A percentile compares a stretch with the other conserved stretches of the same genome.
Conservation (phyloP, 2,329 filamentous ascomycete species). For the Ceratocystis cubensis region DNA sequence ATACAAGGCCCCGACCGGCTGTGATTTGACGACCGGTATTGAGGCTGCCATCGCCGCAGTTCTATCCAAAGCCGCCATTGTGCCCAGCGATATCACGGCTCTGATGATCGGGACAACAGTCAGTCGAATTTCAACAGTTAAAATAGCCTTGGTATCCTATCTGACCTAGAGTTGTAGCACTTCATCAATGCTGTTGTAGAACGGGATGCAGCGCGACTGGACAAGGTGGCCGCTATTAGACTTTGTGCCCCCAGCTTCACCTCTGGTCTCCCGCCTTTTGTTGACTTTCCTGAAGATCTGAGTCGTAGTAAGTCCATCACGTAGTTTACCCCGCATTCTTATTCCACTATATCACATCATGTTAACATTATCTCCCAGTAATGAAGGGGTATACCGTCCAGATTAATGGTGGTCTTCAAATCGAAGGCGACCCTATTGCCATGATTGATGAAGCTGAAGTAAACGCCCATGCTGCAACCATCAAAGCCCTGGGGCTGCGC, state of each 20-base stretch:
- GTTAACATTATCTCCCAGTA: constrained; percentile 7
- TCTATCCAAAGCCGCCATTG: constrained; percentile 3
- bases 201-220: constrained; percentile 36
- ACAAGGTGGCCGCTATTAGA: constrained; percentile 41
- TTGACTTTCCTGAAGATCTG: constrained; percentile 42
- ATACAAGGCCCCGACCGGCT: constrained; percentile 38
- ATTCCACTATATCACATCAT: too few relatives aligned
- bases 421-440: constrained; percentile 23
- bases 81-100: constrained; percentile 32
- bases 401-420: constrained; percentile 23
- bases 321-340: background rate
- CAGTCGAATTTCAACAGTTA: background rate
- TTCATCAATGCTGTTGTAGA: constrained; percentile 49
- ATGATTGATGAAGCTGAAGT: constrained; percentile 20
- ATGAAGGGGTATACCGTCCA: constrained; percentile 23
- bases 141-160: background rate
- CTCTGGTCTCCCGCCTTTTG: constrained; percentile 37
- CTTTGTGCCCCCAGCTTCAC: constrained; percentile 35
- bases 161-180: constrained; percentile 26
- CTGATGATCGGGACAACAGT: constrained; percentile 43
- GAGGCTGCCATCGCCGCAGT: constrained; percentile 22
- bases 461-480: constrained; percentile 21
- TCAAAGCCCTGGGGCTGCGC: constrained; percentile 25
- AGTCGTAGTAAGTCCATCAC: constrained; percentile 1
- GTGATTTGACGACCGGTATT: constrained; percentile 37